Evolutionary conservation across 345 rosid species (phyloP).

Genomic region (Excoecaria agallocha): DNA sequence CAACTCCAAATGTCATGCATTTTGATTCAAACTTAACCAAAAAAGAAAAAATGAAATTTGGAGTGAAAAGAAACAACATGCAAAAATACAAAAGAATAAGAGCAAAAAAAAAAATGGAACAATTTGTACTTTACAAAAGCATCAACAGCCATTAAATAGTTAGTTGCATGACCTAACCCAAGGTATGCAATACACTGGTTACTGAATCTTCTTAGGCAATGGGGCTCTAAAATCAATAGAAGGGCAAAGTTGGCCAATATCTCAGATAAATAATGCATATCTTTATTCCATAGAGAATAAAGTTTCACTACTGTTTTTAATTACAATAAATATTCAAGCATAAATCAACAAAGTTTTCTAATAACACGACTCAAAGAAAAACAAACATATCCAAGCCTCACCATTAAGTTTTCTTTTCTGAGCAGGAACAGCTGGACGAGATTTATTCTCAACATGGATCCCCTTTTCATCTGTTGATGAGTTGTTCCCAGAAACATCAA

Average conservation of each 20-base stretch:
- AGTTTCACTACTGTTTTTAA: neutral
- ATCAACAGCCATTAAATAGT: neutral
- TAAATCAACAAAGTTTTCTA: neutral
- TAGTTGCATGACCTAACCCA: neutral
- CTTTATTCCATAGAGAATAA: neutral
- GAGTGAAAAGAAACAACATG: neutral
- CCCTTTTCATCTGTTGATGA: constrained; percentile 38
- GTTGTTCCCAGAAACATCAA: constrained; percentile 48
- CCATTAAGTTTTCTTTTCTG: constrained; percentile 87
- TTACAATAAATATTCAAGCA: too few species aligned
- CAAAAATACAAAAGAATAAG: too few species aligned
- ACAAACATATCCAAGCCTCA: constrained; percentile 30
- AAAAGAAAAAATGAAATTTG: neutral
- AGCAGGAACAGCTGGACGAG: constrained; percentile 33
- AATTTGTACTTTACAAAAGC: neutral
- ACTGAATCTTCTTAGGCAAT: neutral
- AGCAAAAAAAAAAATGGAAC: neutral
- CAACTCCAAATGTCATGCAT: neutral
- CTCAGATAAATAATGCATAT: neutral
- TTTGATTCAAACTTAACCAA: neutral
- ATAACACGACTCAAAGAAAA: neutral
- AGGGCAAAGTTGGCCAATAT: neutral
- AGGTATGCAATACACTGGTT: neutral
- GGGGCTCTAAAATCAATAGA: neutral
- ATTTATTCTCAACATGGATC: constrained; percentile 37